Percentiles rank a stretch among this genome's conserved stretches.
Evolutionary conservation across 2,329 filamentous ascomycete species (phyloP).

Genomic region (Teratosphaeria viscida): DNA sequence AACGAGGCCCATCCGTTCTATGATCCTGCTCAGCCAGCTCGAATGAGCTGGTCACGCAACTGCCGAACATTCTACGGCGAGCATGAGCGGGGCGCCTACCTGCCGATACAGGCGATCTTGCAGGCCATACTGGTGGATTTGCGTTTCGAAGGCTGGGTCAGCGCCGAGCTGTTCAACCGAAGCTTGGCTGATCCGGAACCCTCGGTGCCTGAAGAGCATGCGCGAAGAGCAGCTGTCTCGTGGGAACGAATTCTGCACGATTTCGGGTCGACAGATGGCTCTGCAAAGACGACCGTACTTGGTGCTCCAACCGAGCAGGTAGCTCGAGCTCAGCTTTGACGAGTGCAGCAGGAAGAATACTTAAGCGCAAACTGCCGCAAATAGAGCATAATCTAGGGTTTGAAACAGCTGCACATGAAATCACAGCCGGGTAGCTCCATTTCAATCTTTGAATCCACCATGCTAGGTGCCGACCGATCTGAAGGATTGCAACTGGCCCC

Average conservation of each 20-base stretch:
- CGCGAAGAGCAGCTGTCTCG: constrained; percentile 38
- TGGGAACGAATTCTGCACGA: constrained; percentile 39
- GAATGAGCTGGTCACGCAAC: constrained; percentile 74
- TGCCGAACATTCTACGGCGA: constrained; percentile 60
- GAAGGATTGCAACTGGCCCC: too few relatives aligned
- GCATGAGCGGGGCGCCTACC: constrained; percentile 51
- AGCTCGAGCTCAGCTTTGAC: background rate
- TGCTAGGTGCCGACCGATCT: too few relatives aligned
- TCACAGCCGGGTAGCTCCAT: too few relatives aligned
- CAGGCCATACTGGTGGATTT: constrained; percentile 52
- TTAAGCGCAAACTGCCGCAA: background rate
- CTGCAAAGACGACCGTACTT: background rate
- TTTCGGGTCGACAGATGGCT: background rate
- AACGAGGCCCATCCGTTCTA: constrained; percentile 48
- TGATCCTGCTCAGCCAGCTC: constrained; percentile 45
- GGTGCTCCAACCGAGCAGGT: background rate
- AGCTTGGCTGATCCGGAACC: constrained; percentile 45
- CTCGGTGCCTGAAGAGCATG: constrained; percentile 45
- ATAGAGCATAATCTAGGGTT: background rate
- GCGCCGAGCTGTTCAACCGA: constrained; percentile 59
- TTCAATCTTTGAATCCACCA: background rate
- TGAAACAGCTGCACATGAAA: background rate
- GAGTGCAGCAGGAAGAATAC: background rate
- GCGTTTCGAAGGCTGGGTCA: constrained; percentile 59
- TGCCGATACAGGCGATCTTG: constrained; percentile 54